Base-by-base conservation (phyloP, 208 protist genomes). In the Polymyxa betae region DNA sequence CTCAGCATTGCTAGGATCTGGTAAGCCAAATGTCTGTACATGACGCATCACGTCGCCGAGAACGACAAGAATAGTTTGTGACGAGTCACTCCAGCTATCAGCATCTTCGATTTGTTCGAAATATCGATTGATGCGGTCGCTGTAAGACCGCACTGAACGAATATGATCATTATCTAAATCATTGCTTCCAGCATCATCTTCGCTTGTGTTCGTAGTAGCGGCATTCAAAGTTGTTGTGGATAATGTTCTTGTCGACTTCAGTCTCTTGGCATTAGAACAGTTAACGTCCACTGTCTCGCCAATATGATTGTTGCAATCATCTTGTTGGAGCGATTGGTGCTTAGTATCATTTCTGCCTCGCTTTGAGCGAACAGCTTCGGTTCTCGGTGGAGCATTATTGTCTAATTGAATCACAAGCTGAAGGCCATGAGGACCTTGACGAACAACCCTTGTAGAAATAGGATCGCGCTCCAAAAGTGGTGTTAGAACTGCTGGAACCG, bases 1-100 rank as follows among this genome's bases (percentile, higher is more conserved):
- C n/a, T 82, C 72, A 5, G 72, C 72, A n/a, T 82, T 82, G 72
- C n/a, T n/a, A n/a, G n/a, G n/a, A 35, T 82, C 72, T 43, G 72
- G 72, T 20, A 35, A 38, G 72, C 72, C 72, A 20, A 82, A 16
- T n/a, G 72, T 82, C n/a, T 82, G 72, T 5, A 82, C 72, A n/a
- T 82, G 72, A 45, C 72, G 72, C 72, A 82, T 82, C 16, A 82
- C 40, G 72, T 82, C 72, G n/a, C 35, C 72, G 10, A 82, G n/a
- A 5, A 82, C 72, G 72, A 82, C 72, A 5, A 82, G 5, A 12
- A 82, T n/a, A 5, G 40, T 40, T 82, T 82, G 72, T 43, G 72
- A 82, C n/a, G 72, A 82, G 12, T 82, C 72, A 20, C 72, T 12
- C 72, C 72, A 82, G 72, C 72, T 82, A 20, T 82, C 72, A 12